Percentiles rank a stretch among this genome's conserved stretches.
Conservation (phyloP, 176 grass and related monocot genomes). For the Aegilops sharonensis region DNA sequence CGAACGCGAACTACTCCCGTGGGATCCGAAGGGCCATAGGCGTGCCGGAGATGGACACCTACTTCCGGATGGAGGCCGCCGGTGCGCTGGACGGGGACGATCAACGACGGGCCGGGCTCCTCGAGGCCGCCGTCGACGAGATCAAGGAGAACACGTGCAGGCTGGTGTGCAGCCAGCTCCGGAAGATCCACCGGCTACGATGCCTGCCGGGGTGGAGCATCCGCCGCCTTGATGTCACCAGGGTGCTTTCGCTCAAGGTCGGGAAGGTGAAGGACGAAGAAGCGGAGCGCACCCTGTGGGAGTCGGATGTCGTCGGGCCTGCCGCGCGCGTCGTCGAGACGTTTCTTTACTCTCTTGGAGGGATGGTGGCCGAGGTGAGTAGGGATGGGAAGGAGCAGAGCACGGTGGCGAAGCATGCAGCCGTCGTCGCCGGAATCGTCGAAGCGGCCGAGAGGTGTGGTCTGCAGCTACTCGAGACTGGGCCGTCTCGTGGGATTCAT, state of each 20-base stretch:
- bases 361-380: not conserved
- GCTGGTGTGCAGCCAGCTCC: conserved; percentile 40
- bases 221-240: conserved; percentile 39
- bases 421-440: not conserved
- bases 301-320: conserved; percentile 1
- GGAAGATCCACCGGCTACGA: conserved; percentile 44
- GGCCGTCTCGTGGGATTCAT: not conserved
- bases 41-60: conserved; percentile 53
- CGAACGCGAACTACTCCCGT: conserved; percentile 25
- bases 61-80: conserved; percentile 14
- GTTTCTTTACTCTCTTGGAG: not conserved
- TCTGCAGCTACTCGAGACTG: not conserved
- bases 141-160: conserved; percentile 60
- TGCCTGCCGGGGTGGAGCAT: conserved; percentile 35
- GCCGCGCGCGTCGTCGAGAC: not conserved
- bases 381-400: not conserved
- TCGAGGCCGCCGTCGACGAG: conserved; percentile 19
- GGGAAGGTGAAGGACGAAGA: not conserved
- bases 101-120: not conserved
- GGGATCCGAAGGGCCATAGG: conserved; percentile 43
- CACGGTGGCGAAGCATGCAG: not conserved
- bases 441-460: not conserved
- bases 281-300: conserved; percentile 13
- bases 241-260: conserved; percentile 22
- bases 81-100: not conserved